Evolutionary conservation across 768 basidiomycete genomes (phyloP).

Genomic region (Panaeolus cyanescens): DNA sequence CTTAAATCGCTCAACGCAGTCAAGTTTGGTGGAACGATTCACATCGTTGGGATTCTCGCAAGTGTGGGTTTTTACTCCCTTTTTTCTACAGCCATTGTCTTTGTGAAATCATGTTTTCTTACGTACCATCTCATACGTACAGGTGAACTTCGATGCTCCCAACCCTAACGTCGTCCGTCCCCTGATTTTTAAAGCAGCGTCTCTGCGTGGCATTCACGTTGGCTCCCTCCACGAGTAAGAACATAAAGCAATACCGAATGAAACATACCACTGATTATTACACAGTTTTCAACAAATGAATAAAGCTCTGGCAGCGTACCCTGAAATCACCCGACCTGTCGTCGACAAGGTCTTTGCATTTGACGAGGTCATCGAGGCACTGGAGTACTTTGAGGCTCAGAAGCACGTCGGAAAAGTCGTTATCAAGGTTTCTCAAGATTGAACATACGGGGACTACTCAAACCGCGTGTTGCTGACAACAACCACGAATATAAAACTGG

Average conservation of each 20-base stretch:
- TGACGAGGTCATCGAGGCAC: slow-evolving; percentile 52
- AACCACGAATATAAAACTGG: slow-evolving; percentile 1
- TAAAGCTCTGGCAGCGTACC: slow-evolving; percentile 43
- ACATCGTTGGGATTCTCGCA: slow-evolving; percentile 47
- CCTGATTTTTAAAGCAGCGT: slow-evolving; percentile 40
- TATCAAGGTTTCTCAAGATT: slow-evolving; percentile 46
- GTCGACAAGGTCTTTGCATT: slow-evolving; percentile 63
- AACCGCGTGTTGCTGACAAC: too few species aligned
- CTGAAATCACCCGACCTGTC: slow-evolving; percentile 46
- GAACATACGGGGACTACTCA: too few species aligned
- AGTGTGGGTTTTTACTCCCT: slow-evolving; percentile 21
- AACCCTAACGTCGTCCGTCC: slow-evolving; percentile 27
- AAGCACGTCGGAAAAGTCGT: slow-evolving; percentile 66
- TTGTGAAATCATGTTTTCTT: too few species aligned
- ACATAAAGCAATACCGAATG: background rate
- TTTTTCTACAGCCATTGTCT: too few species aligned
- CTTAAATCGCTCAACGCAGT: slow-evolving; percentile 36
- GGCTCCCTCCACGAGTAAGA: slow-evolving; percentile 58
- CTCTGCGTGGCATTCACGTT: slow-evolving; percentile 53
- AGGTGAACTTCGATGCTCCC: background rate
- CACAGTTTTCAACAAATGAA: slow-evolving; percentile 56
- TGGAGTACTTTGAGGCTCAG: slow-evolving; percentile 53
- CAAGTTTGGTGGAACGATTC: slow-evolving; percentile 39
- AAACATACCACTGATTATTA: background rate
- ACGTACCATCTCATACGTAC: too few species aligned